A percentile compares a stretch with the other conserved stretches of the same genome.
Conservation (phyloP, 371 early-diverging fungal species). For the Dichotomocladium elegans region DNA sequence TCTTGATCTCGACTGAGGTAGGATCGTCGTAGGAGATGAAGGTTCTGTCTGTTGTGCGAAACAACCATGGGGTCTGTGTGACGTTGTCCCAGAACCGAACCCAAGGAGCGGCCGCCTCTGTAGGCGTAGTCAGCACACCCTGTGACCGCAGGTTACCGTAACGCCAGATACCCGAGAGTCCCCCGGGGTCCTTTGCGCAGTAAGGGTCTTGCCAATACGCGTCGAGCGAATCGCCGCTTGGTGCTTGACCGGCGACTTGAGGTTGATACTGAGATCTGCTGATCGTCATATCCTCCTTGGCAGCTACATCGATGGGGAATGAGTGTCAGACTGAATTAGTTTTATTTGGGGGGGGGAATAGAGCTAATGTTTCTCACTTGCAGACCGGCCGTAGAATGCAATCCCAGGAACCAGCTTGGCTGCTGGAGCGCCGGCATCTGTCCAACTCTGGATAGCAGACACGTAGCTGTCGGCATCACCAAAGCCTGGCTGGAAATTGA, state of each 20-base stretch:
- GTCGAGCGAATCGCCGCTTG: conserved; percentile 35
- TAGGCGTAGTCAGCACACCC: conserved; percentile 41
- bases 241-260: conserved; percentile 17
- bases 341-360: neutral
- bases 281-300: conserved; percentile 26
- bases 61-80: conserved; percentile 57
- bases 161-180: conserved; percentile 48
- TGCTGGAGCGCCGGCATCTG: conserved; percentile 50
- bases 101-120: conserved; percentile 49
- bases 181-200: conserved; percentile 15
- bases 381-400: conserved; percentile 65
- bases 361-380: conserved; percentile 14
- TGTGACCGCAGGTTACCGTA: conserved; percentile 50
- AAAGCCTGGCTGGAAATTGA: conserved; percentile 20
- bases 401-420: conserved; percentile 59
- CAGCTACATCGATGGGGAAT: conserved; percentile 11
- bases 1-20: conserved; percentile 42
- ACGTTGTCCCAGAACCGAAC: conserved; percentile 45
- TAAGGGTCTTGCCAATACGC: conserved; percentile 12
- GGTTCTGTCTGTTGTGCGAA: conserved; percentile 43
- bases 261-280: conserved; percentile 24
- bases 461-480: conserved; percentile 29
- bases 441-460: conserved; percentile 52
- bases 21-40: conserved; percentile 65
- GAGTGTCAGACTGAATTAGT: neutral